Base-by-base conservation (phyloP, 2,329 filamentous ascomycete genomes). In the Lachnellula suecica region DNA sequence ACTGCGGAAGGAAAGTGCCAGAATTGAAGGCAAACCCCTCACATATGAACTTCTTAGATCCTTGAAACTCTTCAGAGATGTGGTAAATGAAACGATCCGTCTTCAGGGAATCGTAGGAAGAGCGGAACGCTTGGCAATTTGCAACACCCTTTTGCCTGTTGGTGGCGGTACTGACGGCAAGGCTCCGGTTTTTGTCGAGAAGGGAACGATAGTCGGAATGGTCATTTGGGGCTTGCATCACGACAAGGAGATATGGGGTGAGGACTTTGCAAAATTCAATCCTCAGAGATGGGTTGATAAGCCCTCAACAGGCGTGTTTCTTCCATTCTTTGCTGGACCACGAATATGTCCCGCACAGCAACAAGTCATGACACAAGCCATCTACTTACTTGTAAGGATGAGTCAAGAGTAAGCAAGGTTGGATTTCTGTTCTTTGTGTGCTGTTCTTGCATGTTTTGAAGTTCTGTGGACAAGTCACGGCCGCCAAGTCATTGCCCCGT, bases 281-380 rank as follows among this genome's bases (percentile, higher is more conserved):
- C 89, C 89, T 0, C 88, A 90, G 70, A 76, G 89, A n/a, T 94
- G 88, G 88, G 67, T 67, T 29, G 74, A 75, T n/a, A 59, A 80
- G 1, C 90, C 85, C 0, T 56, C 81, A 0, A 70, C 79, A 40
- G 88, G 92, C 70, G 89, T 88, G 0, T 89, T 89, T 52, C 85
- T 88, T 37, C 86, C 86, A 0, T 93, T 93, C 63, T 88, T 84
- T 59, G 73, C 83, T 22, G 86, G 86, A 0, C 84, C 86, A 0
- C 70, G 86, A 3, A 78, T 84, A 0, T 89, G 86, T 49, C 53
- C 52, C 23, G 52, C 52, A 2, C 52, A 54, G 38, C 52, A 54
- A 24, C 52, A 54, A 31, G 52, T 43, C 3, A 25, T 54, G 35
- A 48, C 48, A 10, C 44, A 54, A 15, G n/a, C 44, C 15, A 24